phyloP scores from a whole-genome alignment of 2,329 filamentous ascomycete genomes.

The Trematosphaeria pertusa region DNA sequence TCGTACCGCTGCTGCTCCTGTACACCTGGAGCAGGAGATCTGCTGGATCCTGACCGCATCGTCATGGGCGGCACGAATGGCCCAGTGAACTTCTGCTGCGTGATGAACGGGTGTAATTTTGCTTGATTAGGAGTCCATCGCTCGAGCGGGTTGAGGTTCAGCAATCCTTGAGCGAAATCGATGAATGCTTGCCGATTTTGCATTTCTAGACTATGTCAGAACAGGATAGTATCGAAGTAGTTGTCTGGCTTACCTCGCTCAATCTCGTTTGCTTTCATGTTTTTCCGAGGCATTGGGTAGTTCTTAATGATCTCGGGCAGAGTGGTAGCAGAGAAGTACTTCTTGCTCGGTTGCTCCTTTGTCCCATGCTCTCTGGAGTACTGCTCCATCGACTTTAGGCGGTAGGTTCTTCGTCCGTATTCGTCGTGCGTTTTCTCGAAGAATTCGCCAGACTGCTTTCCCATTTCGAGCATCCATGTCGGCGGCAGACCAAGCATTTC shows the following conservation, averaged over 20 bases:
- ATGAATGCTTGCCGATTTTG: constrained; percentile 97
- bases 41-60: constrained; percentile 83
- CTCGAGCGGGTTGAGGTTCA: constrained; percentile 95
- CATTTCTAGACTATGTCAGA: constrained; percentile 73
- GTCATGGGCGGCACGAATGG: constrained; percentile 98
- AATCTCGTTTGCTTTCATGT: constrained; percentile 97
- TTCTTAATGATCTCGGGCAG: constrained; percentile 96
- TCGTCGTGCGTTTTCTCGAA: constrained; percentile 94
- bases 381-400: constrained; percentile 96
- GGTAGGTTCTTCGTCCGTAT: constrained; percentile 87
- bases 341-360: constrained; percentile 99
- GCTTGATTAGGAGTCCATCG: constrained; percentile 98
- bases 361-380: constrained; percentile 94
- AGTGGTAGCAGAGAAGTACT: constrained; percentile 95
- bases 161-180: constrained; percentile 91
- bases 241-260: constrained; percentile 76
- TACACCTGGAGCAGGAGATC: constrained; percentile 89
- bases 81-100: constrained; percentile 94
- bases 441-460: constrained; percentile 96
- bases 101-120: constrained; percentile 97
- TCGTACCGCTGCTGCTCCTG: constrained; percentile 97
- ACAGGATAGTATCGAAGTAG: background rate
- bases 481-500: constrained; percentile 97
- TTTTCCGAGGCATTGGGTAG: constrained; percentile 98
- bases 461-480: constrained; percentile 99